Percentiles rank a stretch among this genome's conserved stretches.
These are phyloP conservation scores for Fusarium sp. DNA, from an alignment of 2,329 filamentous ascomycete genomes.

Conservation along the genomic window DNA sequence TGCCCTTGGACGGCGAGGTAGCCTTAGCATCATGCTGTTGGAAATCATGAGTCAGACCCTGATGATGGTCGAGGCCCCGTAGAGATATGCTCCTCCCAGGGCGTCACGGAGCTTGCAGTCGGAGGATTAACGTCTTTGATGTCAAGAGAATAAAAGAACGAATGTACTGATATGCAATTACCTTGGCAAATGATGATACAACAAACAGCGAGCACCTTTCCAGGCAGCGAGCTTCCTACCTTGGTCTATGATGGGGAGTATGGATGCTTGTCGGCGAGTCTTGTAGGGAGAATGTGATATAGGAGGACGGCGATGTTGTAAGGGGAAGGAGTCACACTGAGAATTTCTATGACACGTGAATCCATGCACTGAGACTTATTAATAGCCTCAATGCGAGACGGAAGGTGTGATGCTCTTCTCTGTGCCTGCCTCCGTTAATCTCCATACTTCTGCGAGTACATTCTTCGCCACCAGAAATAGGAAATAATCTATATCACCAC, in stretches of 20 bases:
- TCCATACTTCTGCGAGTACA: not conserved
- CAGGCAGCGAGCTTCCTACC: conserved; percentile 10
- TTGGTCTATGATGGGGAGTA: conserved; percentile 20
- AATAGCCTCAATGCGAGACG: not conserved
- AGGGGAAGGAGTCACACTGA: conserved; percentile 39
- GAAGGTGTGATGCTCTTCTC: not conserved
- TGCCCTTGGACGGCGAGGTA: conserved; percentile 16
- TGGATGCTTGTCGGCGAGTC: conserved; percentile 36
- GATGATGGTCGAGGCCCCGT: not conserved
- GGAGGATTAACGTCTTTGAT: not conserved
- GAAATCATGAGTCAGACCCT: not conserved
- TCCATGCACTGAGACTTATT: conserved; percentile 3
- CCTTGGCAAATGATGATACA: conserved; percentile 21
- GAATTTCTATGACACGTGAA: not conserved
- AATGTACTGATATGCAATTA: conserved; percentile 32
- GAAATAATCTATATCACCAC: not conserved
- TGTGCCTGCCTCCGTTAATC: not conserved
- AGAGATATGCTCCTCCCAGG: not conserved
- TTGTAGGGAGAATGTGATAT: conserved; percentile 30
- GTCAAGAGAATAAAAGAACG: conserved; percentile 28
- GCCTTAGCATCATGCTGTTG: conserved; percentile 22
- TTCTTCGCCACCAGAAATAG: not conserved
- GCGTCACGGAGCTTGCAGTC: not conserved
- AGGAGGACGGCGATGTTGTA: conserved; percentile 11
- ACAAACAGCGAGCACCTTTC: conserved; percentile 7